phyloP scores from a whole-genome alignment of 1,139 yeast species.

The Taphrina confusa region DNA sequence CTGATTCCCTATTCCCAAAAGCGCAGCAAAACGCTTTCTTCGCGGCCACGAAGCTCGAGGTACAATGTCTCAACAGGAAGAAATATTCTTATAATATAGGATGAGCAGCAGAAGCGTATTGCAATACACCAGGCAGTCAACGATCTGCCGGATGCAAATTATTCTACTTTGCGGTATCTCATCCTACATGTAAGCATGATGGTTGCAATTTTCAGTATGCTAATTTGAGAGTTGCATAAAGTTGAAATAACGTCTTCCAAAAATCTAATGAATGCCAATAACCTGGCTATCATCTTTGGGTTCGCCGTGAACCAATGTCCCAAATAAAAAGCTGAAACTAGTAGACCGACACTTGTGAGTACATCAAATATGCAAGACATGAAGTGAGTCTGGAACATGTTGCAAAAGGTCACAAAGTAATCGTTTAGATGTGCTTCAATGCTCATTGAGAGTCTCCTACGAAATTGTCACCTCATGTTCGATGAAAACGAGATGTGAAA shows the following conservation, averaged over 20 bases:
- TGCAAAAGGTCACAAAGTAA: no score
- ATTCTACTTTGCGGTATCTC: conserved; percentile 82
- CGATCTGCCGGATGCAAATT: conserved; percentile 90
- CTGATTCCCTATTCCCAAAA: conserved; percentile 73
- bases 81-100: conserved; percentile 43
- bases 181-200: conserved; percentile 74
- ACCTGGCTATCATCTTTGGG: conserved; percentile 90
- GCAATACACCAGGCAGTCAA: conserved; percentile 84
- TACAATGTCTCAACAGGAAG: background rate
- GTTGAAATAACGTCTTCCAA: conserved; percentile 63
- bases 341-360: conserved; percentile 2
- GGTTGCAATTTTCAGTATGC: background rate
- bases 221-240: conserved; percentile 4
- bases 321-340: background rate
- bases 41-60: conserved; percentile 68
- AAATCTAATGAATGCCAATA: conserved; percentile 79
- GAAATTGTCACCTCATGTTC: conserved; percentile 6
- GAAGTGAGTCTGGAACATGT: background rate
- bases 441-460: conserved; percentile 8
- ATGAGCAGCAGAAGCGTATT: conserved; percentile 60
- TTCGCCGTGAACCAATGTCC: background rate
- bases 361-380: background rate
- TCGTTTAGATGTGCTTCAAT: background rate
- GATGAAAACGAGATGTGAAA: background rate
- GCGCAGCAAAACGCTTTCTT: conserved; percentile 74